Percentiles rank a stretch among this genome's conserved stretches.
Conservation (phyloP, 306 rosid species). For the Sicyos edulis region DNA sequence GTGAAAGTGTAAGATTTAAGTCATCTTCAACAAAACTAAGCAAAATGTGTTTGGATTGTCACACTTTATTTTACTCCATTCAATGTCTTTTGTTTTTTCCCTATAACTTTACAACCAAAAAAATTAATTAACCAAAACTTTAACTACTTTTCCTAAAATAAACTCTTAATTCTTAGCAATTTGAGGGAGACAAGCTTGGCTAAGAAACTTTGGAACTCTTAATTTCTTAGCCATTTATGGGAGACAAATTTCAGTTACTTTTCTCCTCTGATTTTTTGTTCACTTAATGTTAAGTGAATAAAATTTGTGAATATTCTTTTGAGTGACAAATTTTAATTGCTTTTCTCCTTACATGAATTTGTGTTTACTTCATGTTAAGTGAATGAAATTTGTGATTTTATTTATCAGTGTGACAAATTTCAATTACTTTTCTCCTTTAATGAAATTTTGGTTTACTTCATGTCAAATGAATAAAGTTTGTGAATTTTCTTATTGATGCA, state of each 20-base stretch:
- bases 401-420: too few species aligned
- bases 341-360: neutral
- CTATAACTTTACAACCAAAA: constrained; percentile 8
- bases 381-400: neutral
- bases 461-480: neutral
- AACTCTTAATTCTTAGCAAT: neutral
- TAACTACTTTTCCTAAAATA: neutral
- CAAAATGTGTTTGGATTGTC: neutral
- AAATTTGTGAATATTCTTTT: neutral
- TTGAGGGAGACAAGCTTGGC: constrained; percentile 3
- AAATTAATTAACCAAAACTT: neutral
- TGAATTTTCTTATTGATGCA: neutral
- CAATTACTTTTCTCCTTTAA: constrained; percentile 2
- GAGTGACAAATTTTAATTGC: neutral
- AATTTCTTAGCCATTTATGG: constrained; percentile 7
- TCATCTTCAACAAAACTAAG: neutral
- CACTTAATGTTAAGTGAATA: neutral
- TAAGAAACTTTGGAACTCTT: neutral
- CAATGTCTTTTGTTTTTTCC: neutral
- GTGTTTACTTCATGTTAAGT: neutral
- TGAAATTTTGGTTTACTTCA: neutral
- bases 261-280: neutral
- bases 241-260: constrained; percentile 3
- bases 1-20: constrained; percentile 16
- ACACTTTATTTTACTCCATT: neutral